phyloP scores from a whole-genome alignment of 208 protist species.

The Leishmania lainsoni region DNA sequence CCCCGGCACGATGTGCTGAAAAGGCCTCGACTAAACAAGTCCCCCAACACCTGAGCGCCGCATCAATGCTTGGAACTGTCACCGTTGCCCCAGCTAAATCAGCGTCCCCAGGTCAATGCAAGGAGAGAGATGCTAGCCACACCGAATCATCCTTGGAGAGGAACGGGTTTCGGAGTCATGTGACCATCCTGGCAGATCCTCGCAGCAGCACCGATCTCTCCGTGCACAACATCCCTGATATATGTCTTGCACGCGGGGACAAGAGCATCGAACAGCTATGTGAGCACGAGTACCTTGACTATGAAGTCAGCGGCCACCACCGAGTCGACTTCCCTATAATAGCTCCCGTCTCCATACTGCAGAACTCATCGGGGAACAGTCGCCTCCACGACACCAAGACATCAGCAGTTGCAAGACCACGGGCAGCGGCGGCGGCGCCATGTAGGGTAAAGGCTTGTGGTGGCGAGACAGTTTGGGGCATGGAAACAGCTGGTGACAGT shows the following conservation, averaged over 20 bases:
- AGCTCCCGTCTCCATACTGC: slow-evolving; percentile 15
- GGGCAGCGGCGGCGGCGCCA: neutral
- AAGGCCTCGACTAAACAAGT: neutral
- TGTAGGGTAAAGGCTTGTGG: no score
- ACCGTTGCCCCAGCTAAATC: neutral
- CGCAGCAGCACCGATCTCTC: slow-evolving; percentile 5
- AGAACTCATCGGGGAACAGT: neutral
- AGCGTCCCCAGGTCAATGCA: neutral
- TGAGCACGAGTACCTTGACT: neutral
- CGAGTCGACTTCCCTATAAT: neutral
- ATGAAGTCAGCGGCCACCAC: neutral
- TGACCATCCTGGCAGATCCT: slow-evolving; percentile 17
- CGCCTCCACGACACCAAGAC: neutral
- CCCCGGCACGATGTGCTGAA: neutral
- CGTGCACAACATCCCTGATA: neutral
- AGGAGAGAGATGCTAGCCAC: neutral
- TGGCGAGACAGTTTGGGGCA: no score
- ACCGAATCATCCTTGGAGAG: neutral
- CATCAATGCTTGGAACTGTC: no score
- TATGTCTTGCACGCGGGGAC: neutral
- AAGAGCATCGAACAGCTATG: neutral
- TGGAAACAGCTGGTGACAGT: neutral
- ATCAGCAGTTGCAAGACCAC: neutral
- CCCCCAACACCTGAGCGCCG: neutral
- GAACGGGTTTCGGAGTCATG: neutral